Evolutionary conservation across 441 rosid genomes (phyloP).

Genomic region (Hypseocharis bilobata): DNA sequence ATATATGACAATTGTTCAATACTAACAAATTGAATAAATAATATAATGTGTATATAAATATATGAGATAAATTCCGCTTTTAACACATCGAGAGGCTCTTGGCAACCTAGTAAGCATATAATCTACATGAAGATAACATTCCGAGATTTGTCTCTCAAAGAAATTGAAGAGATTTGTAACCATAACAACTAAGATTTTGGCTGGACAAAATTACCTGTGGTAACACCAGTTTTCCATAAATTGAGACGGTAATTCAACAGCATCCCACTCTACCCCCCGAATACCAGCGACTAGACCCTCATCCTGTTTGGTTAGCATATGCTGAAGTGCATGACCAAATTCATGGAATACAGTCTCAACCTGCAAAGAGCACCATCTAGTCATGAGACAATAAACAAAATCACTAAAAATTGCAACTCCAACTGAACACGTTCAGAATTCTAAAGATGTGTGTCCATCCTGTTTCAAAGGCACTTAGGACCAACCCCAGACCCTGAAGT

Average conservation of each 20-base stretch:
- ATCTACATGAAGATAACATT: not conserved
- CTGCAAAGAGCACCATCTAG: slow-evolving; percentile 31
- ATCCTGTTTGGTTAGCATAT: slow-evolving; percentile 83
- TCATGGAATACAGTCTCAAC: slow-evolving; percentile 94
- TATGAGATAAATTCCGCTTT: no score
- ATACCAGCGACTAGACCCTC: slow-evolving; percentile 88
- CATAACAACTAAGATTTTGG: not conserved
- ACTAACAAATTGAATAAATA: not conserved
- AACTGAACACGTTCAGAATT: slow-evolving; percentile 11
- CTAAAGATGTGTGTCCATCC: not conserved
- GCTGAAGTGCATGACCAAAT: slow-evolving; percentile 96
- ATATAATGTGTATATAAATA: no score
- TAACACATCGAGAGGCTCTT: no score
- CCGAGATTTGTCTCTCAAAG: no score
- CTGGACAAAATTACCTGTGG: slow-evolving; percentile 46
- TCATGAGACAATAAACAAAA: not conserved
- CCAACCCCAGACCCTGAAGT: not conserved
- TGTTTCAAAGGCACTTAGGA: not conserved
- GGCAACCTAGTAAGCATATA: not conserved
- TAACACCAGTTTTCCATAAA: slow-evolving; percentile 99
- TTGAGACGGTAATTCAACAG: slow-evolving; percentile 87
- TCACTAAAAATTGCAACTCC: slow-evolving; percentile 5
- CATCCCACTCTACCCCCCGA: slow-evolving; percentile 88
- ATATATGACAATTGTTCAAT: no score
- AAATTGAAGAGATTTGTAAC: not conserved